Conservation (phyloP, 495 filamentous ascomycete species). For the Amorphotheca resinae region DNA sequence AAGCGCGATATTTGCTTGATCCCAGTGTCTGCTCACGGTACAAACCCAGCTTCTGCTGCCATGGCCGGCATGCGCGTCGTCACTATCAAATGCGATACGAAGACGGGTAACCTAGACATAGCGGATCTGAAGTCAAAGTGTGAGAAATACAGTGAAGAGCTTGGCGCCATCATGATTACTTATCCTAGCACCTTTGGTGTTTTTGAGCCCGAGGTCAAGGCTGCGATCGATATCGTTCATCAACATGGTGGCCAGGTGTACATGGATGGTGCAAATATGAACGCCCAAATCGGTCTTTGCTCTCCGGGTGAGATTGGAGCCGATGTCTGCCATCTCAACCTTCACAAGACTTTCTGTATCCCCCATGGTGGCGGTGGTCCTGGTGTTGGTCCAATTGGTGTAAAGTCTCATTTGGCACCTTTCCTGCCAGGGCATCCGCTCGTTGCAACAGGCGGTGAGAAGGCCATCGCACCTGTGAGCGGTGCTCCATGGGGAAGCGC, state of each 20-base stretch:
- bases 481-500: constrained; percentile 88
- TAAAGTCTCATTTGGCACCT: constrained; percentile 64
- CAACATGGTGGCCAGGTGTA: constrained; percentile 87
- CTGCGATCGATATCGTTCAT: constrained; percentile 79
- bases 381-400: constrained; percentile 90
- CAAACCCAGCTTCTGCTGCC: constrained; percentile 90
- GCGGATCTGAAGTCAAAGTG: constrained; percentile 78
- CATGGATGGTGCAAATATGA: constrained; percentile 99
- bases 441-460: constrained; percentile 48
- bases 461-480: constrained; percentile 59
- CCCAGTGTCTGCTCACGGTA: constrained; percentile 92
- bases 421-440: constrained; percentile 70
- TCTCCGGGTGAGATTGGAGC: constrained; percentile 95
- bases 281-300: constrained; percentile 94
- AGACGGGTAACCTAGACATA: constrained; percentile 84
- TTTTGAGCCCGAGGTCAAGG: constrained; percentile 84
- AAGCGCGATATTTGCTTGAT: constrained; percentile 93
- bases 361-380: constrained; percentile 94
- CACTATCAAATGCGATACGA: constrained; percentile 79
- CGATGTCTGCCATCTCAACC: constrained; percentile 94
- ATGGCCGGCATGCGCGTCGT: constrained; percentile 98
- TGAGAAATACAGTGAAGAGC: constrained; percentile 69
- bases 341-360: constrained; percentile 99
- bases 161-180: constrained; percentile 96
- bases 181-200: constrained; percentile 97